Conservation (phyloP, 163 green algal species). For the Scenedesmus sp. region DNA sequence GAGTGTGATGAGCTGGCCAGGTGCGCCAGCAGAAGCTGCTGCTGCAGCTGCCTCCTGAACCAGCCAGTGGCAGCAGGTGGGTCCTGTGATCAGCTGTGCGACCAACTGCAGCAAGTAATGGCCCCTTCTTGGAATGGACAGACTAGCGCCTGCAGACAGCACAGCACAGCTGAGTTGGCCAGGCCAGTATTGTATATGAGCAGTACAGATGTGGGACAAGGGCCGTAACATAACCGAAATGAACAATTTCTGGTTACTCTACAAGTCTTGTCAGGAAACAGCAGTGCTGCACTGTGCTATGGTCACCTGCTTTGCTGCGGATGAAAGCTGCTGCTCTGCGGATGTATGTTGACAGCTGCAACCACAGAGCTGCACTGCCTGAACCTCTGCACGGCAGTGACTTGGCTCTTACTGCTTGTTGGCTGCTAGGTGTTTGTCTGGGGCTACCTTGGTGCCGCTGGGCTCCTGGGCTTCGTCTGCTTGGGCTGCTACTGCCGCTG, state of each 20-base stretch:
- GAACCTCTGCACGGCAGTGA: not conserved
- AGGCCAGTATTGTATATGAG: not conserved
- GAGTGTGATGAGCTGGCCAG: not conserved
- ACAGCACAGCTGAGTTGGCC: not conserved
- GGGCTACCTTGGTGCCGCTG: not conserved
- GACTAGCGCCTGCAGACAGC: not conserved
- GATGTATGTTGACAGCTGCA: not conserved
- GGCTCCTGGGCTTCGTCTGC: not conserved
- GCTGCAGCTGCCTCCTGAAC: not conserved
- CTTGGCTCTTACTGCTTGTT: not conserved
- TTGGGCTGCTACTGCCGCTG: not conserved
- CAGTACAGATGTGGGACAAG: too few relatives aligned
- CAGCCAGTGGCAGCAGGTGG: slow-evolving; percentile 7
- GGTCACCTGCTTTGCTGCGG: not conserved
- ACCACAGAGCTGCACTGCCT: not conserved
- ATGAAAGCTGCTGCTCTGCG: not conserved
- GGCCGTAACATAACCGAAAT: too few relatives aligned
- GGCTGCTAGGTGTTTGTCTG: not conserved
- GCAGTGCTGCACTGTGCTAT: not conserved
- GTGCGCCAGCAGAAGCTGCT: not conserved
- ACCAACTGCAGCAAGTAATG: not conserved
- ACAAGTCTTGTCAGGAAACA: not conserved
- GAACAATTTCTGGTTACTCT: not conserved
- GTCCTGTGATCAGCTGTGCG: not conserved
- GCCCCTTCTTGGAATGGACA: not conserved